These are phyloP conservation scores for Cystobasidium onofrii DNA, from an alignment of 768 basidiomycete genomes.

Conservation along the genomic window DNA sequence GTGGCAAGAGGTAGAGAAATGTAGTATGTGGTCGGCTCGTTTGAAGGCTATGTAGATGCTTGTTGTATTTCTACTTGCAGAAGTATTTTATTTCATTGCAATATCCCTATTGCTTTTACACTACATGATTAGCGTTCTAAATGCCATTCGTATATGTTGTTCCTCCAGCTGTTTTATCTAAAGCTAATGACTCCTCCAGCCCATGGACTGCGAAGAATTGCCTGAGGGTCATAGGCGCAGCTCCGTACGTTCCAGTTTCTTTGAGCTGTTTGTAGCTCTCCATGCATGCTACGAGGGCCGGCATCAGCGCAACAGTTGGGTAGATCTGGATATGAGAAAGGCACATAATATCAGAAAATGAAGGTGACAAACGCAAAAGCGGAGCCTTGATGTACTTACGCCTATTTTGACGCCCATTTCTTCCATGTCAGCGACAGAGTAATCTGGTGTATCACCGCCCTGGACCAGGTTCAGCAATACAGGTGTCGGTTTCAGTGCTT, in stretches of 20 bases:
- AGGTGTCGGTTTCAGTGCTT: not conserved
- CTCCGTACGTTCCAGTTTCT: not conserved
- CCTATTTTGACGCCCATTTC: not conserved
- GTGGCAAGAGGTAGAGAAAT: not conserved
- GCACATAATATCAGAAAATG: not conserved
- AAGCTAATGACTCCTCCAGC: not conserved
- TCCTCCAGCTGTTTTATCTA: not conserved
- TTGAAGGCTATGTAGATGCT: not conserved
- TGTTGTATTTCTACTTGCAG: not conserved
- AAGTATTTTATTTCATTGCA: not conserved
- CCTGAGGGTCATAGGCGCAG: not conserved
- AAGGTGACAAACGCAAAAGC: no score
- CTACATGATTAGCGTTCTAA: not conserved
- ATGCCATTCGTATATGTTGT: not conserved
- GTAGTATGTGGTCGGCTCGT: not conserved
- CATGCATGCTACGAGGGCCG: not conserved
- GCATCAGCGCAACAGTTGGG: not conserved
- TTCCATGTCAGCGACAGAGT: not conserved
- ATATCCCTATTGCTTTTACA: not conserved
- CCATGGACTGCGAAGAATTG: not conserved
- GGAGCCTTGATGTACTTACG: no score
- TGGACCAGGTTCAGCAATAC: not conserved
- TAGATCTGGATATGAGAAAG: not conserved
- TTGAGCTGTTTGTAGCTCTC: not conserved
- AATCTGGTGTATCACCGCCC: not conserved